Percentiles rank a stretch among this genome's conserved stretches.
Evolutionary conservation across 202 grass and related monocot species (phyloP).

Genomic region (Zoysia matrella): DNA sequence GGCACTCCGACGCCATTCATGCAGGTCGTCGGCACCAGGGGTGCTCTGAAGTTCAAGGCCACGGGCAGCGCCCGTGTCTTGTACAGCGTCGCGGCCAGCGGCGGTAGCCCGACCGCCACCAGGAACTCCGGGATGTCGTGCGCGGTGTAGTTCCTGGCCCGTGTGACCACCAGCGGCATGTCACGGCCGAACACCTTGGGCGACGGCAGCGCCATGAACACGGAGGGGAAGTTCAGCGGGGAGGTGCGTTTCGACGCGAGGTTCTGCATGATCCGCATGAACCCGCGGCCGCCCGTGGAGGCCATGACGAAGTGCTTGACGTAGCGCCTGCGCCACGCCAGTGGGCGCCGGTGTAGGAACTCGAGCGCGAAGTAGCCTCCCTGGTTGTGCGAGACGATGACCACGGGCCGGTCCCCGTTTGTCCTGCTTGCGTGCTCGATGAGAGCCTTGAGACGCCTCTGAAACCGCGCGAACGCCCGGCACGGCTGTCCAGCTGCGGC

Average conservation of each 20-base stretch:
- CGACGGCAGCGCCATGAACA: background rate
- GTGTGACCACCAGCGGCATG: slow-evolving; percentile 4
- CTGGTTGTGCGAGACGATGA: no score
- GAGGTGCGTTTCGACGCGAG: background rate
- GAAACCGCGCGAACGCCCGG: background rate
- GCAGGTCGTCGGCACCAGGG: slow-evolving; percentile 51
- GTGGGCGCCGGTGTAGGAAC: slow-evolving; percentile 1
- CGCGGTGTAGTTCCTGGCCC: background rate
- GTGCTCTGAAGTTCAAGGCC: slow-evolving; percentile 19
- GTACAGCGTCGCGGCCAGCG: slow-evolving; percentile 20
- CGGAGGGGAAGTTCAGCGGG: background rate
- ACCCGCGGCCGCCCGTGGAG: background rate
- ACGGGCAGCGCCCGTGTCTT: slow-evolving; percentile 31
- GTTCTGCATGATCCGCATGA: background rate
- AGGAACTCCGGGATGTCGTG: background rate
- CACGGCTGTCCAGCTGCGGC: background rate
- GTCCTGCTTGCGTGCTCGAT: background rate
- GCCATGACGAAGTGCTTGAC: slow-evolving; percentile 1
- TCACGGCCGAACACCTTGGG: background rate
- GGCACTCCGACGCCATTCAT: slow-evolving; percentile 40
- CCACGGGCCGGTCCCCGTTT: background rate
- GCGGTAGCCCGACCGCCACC: background rate
- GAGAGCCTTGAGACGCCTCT: background rate
- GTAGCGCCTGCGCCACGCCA: background rate
- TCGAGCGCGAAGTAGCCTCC: no score